Percentiles rank a stretch among this genome's conserved stretches.
These are phyloP conservation scores for Fusarium nodosum DNA, from an alignment of 2,329 filamentous ascomycete genomes.

Conservation along the genomic window DNA sequence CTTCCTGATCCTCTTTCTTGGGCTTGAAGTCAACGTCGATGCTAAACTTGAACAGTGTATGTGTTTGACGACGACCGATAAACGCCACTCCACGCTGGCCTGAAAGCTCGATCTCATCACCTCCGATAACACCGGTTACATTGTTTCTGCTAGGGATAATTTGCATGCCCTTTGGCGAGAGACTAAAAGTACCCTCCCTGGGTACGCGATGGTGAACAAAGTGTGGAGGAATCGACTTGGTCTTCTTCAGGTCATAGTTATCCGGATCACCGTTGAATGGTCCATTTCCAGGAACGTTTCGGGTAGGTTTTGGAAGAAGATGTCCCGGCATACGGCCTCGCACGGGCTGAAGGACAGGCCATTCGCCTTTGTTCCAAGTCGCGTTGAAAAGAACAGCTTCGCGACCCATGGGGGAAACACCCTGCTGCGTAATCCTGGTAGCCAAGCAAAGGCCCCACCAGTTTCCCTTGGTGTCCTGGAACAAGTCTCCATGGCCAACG, in stretches of 20 bases:
- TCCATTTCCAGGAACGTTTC: slow-evolving; percentile 14
- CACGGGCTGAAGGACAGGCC: slow-evolving; percentile 59
- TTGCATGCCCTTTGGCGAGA: slow-evolving; percentile 10
- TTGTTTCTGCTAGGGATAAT: slow-evolving; percentile 30
- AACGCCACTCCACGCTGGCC: slow-evolving; percentile 29
- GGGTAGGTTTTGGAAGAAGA: slow-evolving; percentile 11
- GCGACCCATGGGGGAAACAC: slow-evolving; percentile 60
- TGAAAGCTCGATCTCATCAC: slow-evolving; percentile 18
- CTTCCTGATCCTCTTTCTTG: slow-evolving; percentile 10
- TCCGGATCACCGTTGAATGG: slow-evolving; percentile 31
- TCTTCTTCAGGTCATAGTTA: slow-evolving; percentile 8
- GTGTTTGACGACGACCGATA: slow-evolving; percentile 28
- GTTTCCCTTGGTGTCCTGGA: slow-evolving; percentile 54
- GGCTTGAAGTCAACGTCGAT: slow-evolving; percentile 28
- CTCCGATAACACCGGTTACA: neutral
- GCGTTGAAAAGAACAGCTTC: slow-evolving; percentile 62
- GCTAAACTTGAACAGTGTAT: slow-evolving; percentile 30
- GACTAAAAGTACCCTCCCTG: neutral
- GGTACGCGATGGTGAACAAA: slow-evolving; percentile 33
- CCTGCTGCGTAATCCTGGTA: slow-evolving; percentile 28
- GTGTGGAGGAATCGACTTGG: slow-evolving; percentile 8
- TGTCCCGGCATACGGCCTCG: slow-evolving; percentile 52
- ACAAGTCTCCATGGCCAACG: slow-evolving; percentile 53
- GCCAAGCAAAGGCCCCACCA: slow-evolving; percentile 64
- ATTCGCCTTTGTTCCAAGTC: slow-evolving; percentile 63